Conservation (phyloP, 257 asterid genomes). For the Ophiorrhiza pumila region DNA sequence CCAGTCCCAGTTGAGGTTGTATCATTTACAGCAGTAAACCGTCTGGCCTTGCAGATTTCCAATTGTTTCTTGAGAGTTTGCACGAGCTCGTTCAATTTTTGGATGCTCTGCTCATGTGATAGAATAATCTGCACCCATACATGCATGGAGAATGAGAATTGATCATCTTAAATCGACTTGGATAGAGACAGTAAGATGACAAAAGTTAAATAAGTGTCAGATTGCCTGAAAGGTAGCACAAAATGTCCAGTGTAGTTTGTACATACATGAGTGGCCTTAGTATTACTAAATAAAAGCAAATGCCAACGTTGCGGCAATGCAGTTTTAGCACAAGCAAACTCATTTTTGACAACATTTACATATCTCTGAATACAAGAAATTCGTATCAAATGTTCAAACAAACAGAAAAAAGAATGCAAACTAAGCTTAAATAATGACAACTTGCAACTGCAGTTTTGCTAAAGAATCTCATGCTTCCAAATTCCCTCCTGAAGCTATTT, state of each 20-base stretch:
- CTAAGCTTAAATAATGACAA: neutral
- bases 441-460: neutral
- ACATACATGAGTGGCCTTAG: neutral
- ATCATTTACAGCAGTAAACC: neutral
- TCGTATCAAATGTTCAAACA: neutral
- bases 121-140: slow-evolving; percentile 10
- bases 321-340: neutral
- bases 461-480: neutral
- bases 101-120: slow-evolving; percentile 18
- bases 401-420: neutral
- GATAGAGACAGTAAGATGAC: neutral
- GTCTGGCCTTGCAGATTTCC: slow-evolving; percentile 10
- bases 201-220: neutral
- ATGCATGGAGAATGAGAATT: neutral
- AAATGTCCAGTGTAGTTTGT: neutral
- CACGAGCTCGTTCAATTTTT: slow-evolving; percentile 7
- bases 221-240: neutral
- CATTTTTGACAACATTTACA: neutral
- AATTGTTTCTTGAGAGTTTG: slow-evolving; percentile 9
- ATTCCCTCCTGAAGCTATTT: neutral
- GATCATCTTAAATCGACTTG: neutral
- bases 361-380: neutral
- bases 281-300: neutral
- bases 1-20: neutral
- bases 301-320: neutral